These are phyloP conservation scores for Capsella bursapastoris DNA, from an alignment of 345 rosid genomes.

Conservation along the genomic window DNA sequence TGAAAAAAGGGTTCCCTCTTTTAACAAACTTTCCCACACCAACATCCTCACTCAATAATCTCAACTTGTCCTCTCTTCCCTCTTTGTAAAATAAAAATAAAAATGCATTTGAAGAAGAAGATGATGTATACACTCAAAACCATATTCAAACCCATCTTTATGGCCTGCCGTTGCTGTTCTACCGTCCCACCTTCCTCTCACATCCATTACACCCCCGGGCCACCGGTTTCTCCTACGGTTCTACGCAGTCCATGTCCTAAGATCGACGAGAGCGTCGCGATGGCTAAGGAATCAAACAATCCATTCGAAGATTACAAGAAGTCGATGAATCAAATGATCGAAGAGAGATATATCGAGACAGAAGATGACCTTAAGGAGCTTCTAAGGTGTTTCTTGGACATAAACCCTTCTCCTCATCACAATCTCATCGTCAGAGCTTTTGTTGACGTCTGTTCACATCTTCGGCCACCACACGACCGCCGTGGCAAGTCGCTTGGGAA, in stretches of 20 bases:
- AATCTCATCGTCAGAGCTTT: conserved; percentile 44
- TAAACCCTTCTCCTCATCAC: conserved; percentile 43
- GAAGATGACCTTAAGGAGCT: conserved; percentile 47
- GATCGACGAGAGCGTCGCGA: conserved; percentile 44
- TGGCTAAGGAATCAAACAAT: conserved; percentile 42
- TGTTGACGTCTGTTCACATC: conserved; percentile 42
- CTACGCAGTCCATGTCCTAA: conserved; percentile 47
- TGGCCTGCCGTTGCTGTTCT: conserved; percentile 31
- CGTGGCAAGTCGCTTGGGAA: conserved; percentile 44
- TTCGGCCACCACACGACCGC: conserved; percentile 40
- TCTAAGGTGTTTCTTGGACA: conserved; percentile 46
- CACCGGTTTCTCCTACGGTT: conserved; percentile 41
- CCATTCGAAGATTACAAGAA: conserved; percentile 45
- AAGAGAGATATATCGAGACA: conserved; percentile 38
- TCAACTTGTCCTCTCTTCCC: conserved; percentile 8
- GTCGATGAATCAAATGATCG: conserved; percentile 43
- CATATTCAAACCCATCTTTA: conserved; percentile 20
- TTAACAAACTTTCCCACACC: conserved; percentile 32
- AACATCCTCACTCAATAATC: conserved; percentile 30
- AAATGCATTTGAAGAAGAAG: conserved; percentile 33
- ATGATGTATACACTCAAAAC: conserved; percentile 29
- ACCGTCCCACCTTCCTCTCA: conserved; percentile 17
- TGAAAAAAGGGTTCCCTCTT: conserved; percentile 20
- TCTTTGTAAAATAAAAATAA: background rate
- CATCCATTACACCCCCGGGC: conserved; percentile 32